Evolutionary conservation across 1,139 yeast species (phyloP).

Genomic region (Lodderomyces oxycetoniae): DNA sequence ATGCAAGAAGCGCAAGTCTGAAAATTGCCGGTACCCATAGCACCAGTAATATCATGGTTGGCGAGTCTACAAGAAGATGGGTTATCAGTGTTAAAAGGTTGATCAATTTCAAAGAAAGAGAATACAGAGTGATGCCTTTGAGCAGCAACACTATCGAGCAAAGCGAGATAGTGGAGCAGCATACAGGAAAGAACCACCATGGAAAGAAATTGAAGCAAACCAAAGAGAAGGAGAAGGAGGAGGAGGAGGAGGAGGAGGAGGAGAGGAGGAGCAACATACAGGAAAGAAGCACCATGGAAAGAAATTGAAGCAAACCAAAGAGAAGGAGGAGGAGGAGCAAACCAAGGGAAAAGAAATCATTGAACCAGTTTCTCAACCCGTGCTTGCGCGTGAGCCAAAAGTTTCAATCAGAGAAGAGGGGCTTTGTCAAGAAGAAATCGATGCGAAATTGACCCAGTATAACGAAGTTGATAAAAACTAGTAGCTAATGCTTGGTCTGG

Average conservation of each 20-base stretch:
- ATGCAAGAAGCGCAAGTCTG: constrained; percentile 56
- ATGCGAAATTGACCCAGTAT: constrained; percentile 12
- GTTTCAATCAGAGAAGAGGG: constrained; percentile 25
- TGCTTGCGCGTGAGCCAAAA: background rate
- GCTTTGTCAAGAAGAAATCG: constrained; percentile 21
- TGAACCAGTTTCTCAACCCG: too few species aligned
- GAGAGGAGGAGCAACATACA: too few species aligned
- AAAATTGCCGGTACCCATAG: constrained; percentile 38
- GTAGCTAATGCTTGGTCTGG: too few species aligned
- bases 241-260: too few species aligned
- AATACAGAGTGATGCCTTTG: too few species aligned
- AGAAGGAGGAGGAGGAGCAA: constrained; percentile 1
- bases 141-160: too few species aligned
- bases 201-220: background rate
- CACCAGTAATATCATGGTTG: constrained; percentile 72
- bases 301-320: background rate
- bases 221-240: constrained; percentile 1
- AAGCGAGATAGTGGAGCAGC: too few species aligned
- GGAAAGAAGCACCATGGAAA: constrained; percentile 3
- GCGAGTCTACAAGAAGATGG: constrained; percentile 75
- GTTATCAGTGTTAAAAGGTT: constrained; percentile 68
- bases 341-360: constrained; percentile 2
- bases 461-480: constrained; percentile 9
- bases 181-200: constrained; percentile 3
- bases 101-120: constrained; percentile 51